Evolutionary conservation across 495 filamentous ascomycete genomes (phyloP).

Genomic region (Cryomyces minteri): DNA sequence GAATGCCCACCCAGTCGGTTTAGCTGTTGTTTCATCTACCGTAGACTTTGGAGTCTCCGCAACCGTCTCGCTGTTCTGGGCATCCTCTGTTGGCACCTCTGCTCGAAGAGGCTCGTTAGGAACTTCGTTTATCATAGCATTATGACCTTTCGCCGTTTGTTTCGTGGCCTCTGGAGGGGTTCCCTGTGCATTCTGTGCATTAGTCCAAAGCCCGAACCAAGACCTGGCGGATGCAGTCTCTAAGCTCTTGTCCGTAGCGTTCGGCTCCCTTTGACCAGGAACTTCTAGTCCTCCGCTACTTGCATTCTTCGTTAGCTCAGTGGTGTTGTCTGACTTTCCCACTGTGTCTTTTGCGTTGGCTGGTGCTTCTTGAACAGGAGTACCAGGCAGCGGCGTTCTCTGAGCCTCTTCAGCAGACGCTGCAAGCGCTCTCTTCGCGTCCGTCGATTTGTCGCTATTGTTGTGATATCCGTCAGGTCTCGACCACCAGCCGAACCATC

Average conservation of each 20-base stretch:
- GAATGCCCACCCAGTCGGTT: constrained; percentile 66
- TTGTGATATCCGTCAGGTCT: constrained; percentile 16
- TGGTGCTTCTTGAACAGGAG: not conserved
- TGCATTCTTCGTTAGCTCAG: too few relatives aligned
- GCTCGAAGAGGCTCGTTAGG: not conserved
- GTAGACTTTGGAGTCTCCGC: not conserved
- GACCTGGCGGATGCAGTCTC: constrained; percentile 3
- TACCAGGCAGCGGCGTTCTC: constrained; percentile 4
- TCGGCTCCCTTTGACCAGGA: not conserved
- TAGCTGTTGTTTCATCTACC: constrained; percentile 8
- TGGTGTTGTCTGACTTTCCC: not conserved
- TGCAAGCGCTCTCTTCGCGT: too few relatives aligned
- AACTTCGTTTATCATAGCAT: not conserved
- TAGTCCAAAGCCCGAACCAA: constrained; percentile 23
- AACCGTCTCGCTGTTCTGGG: not conserved
- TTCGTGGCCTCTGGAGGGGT: not conserved
- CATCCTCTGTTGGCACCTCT: not conserved
- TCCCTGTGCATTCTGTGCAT: constrained; percentile 16
- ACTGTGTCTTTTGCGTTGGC: not conserved
- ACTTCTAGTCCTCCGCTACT: not conserved
- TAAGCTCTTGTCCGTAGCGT: not conserved
- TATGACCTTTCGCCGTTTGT: not conserved
- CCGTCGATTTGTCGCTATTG: too few relatives aligned
- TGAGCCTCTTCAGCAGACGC: constrained; percentile 3
- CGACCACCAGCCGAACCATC: constrained; percentile 24